Conservation (phyloP, 73 alveolate species). For the Paramecium sonneborni region DNA sequence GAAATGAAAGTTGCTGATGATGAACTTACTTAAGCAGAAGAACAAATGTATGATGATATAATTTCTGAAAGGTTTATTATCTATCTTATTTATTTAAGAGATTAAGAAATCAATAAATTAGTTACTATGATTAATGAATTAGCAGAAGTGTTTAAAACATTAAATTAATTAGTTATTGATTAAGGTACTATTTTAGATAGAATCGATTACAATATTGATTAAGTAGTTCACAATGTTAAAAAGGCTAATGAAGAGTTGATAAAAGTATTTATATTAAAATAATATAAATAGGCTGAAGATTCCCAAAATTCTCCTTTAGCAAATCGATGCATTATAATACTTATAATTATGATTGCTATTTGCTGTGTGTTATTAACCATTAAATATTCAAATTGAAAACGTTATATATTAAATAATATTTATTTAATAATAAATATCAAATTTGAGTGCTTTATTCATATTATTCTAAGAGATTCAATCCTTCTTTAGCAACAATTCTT, state of each 20-base stretch:
- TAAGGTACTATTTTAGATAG: constrained; percentile 57
- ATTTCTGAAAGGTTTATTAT: not conserved
- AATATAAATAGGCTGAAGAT: constrained; percentile 38
- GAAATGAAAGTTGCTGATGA: constrained; percentile 48
- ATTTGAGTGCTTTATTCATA: not conserved
- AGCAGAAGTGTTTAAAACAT: constrained; percentile 57
- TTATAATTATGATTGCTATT: not conserved
- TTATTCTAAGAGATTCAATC: not conserved
- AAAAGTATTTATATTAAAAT: not conserved
- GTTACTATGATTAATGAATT: constrained; percentile 50
- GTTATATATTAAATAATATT: not conserved
- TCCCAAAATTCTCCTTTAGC: constrained; percentile 46
- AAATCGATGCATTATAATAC: constrained; percentile 14
- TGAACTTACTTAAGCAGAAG: constrained; percentile 45
- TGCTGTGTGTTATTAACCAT: constrained; percentile 1
- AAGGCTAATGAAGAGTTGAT: constrained; percentile 20
- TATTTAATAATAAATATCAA: not conserved
- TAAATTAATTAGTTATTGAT: constrained; percentile 44
- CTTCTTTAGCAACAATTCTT: not conserved
- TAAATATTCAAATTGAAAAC: constrained; percentile 45
- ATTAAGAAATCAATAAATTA: constrained; percentile 17
- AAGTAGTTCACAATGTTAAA: not conserved
- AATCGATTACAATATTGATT: constrained; percentile 52
- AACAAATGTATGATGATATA: constrained; percentile 23
- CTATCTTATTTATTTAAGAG: not conserved